Evolutionary conservation across 345 rosid species (phyloP).

Genomic region (Reutealis trisperma): DNA sequence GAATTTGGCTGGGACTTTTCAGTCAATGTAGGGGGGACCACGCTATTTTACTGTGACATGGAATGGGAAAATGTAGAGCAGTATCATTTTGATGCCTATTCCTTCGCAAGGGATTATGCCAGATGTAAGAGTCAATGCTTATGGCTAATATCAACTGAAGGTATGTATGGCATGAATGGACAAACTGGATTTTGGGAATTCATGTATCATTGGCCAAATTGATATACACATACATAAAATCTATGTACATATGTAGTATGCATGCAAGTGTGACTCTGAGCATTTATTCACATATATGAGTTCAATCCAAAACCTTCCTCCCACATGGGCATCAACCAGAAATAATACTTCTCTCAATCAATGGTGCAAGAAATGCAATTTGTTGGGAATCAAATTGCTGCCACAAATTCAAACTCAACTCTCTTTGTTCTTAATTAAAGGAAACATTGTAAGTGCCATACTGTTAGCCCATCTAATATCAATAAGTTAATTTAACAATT

Average conservation of each 20-base stretch:
- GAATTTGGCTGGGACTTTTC: conserved; percentile 56
- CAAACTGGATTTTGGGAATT: conserved; percentile 57
- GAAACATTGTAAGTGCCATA: not conserved
- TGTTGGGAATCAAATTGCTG: not conserved
- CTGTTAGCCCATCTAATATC: not conserved
- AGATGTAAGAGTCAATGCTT: conserved; percentile 39
- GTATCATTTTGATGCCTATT: conserved; percentile 46
- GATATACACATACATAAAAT: not conserved
- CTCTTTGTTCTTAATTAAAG: not conserved
- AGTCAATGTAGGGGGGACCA: conserved; percentile 37
- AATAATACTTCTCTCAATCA: not conserved
- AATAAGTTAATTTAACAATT: not conserved
- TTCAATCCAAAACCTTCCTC: not conserved
- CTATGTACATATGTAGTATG: no score
- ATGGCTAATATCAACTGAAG: conserved; percentile 49
- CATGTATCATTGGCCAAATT: conserved; percentile 42
- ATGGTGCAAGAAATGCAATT: not conserved
- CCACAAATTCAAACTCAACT: not conserved
- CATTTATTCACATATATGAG: not conserved
- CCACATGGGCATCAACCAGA: not conserved
- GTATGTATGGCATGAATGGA: conserved; percentile 45
- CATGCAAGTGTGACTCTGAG: no score
- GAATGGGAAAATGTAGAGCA: conserved; percentile 38
- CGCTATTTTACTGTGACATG: conserved; percentile 50
- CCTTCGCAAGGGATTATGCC: conserved; percentile 33